Conservation (phyloP, 1,284 basidiomycete genomes). For the Binderoboletus segoi region DNA sequence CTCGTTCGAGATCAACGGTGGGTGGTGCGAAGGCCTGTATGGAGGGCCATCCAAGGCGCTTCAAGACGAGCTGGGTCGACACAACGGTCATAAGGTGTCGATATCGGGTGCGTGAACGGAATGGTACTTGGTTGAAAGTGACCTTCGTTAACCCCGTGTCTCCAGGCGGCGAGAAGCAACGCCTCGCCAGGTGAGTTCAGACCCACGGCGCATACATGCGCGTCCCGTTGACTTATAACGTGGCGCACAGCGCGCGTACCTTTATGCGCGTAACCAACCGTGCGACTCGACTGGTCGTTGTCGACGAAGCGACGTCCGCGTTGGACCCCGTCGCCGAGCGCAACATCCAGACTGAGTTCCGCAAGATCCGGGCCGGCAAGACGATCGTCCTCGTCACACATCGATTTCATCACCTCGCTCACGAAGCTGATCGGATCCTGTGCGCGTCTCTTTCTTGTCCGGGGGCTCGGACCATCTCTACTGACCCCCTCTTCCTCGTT, state of each 20-base stretch:
- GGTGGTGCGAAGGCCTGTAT: constrained; percentile 21
- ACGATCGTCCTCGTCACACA: constrained; percentile 71
- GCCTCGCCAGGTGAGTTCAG: constrained; percentile 48
- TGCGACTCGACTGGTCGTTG: constrained; percentile 44
- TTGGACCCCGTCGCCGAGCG: constrained; percentile 53
- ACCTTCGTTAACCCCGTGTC: background rate
- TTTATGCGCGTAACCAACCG: constrained; percentile 49
- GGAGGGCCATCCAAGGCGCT: constrained; percentile 23
- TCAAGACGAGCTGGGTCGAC: constrained; percentile 14
- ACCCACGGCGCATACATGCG: background rate
- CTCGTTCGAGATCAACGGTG: constrained; percentile 23
- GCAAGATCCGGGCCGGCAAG: constrained; percentile 51
- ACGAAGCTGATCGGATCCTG: constrained; percentile 63
- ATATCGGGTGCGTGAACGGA: constrained; percentile 29
- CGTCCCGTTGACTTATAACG: background rate
- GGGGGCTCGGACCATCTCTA: background rate
- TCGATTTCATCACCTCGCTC: constrained; percentile 64
- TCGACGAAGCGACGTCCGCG: constrained; percentile 57
- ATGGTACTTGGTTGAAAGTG: background rate
- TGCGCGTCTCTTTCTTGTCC: constrained; percentile 29
- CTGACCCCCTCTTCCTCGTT: background rate
- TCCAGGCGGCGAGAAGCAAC: constrained; percentile 46
- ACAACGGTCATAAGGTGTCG: constrained; percentile 7
- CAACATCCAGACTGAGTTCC: constrained; percentile 51
- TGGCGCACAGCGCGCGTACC: constrained; percentile 35